A percentile compares a stretch with the other conserved stretches of the same genome.
Evolutionary conservation across 2,329 filamentous ascomycete species (phyloP).

Genomic region (Diaporthe velutina): DNA sequence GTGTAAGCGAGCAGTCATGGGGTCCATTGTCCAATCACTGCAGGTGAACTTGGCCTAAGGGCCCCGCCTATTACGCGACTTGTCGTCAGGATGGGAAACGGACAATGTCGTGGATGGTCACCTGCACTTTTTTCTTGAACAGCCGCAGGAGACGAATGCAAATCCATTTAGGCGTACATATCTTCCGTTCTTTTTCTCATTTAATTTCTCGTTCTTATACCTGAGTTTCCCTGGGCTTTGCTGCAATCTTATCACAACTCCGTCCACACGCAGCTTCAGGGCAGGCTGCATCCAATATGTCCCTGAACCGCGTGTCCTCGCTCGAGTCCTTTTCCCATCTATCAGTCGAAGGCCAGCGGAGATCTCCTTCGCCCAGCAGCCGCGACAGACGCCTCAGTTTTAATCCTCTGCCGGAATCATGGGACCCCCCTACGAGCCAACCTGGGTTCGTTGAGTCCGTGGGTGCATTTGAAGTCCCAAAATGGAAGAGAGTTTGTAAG

Average conservation of each 20-base stretch:
- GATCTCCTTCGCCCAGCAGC: conserved; percentile 61
- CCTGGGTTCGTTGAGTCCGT: conserved; percentile 60
- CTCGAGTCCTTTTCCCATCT: conserved; percentile 64
- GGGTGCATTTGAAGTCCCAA: conserved; percentile 66
- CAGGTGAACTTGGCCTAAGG: neutral
- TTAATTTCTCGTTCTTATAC: neutral
- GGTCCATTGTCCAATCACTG: conserved; percentile 11
- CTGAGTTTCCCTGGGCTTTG: neutral
- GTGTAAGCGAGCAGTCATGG: conserved; percentile 7
- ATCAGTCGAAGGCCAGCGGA: conserved; percentile 53
- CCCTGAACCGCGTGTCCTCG: conserved; percentile 64
- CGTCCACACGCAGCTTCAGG: conserved; percentile 4
- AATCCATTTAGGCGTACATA: neutral
- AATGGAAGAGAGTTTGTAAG: conserved; percentile 67
- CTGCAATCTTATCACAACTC: neutral
- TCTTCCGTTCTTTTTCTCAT: neutral
- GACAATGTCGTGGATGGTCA: conserved; percentile 11
- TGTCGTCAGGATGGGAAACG: conserved; percentile 1
- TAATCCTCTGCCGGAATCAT: conserved; percentile 66
- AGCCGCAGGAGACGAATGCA: conserved; percentile 3
- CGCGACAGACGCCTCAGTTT: conserved; percentile 65
- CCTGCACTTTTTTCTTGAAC: conserved; percentile 1
- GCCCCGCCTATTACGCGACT: conserved; percentile 21
- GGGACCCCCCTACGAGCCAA: conserved; percentile 57
- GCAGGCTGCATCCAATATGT: conserved; percentile 54